Base-by-base conservation (phyloP, 2,329 filamentous ascomycete species). In the Lomentospora prolificans region DNA sequence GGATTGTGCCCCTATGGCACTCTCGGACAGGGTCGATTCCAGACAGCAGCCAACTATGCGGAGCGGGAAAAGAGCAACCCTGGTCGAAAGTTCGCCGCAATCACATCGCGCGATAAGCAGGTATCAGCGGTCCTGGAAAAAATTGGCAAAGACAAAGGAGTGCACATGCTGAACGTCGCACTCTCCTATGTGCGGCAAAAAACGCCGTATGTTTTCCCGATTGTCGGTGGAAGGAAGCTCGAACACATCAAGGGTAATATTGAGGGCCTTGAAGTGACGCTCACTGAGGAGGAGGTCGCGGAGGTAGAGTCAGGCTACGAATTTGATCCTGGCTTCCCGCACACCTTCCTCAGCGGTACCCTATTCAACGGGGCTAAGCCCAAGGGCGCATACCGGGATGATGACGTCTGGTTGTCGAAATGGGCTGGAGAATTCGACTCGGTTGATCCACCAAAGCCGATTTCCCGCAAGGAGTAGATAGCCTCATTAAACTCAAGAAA, bases 381-480 rank as follows among this genome's bases (percentile, higher is more conserved):
- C 12, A 22, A 19, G 17, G 44, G 44, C 7, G 44, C 44, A 10
- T 48, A 48, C 22, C 17, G 17, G 8, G 17, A n/a, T 2, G 44
- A 22, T n/a, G 44, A 27, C 24, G 44, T 27, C 2, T 48, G 22
- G 44, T 25, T 48, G 44, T 22, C 44, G 44, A 48, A 27, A 19
- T 22, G 22, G 17, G 19, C 22, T 83, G 61, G 89, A 86, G 54
- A 85, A 85, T 63, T 90, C 94, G 66, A 95, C 90, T 64, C 89
- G 79, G 64, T 94, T 84, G 73, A 97, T 85, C 66, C 86, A 86
- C 70, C 89, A 79, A 67, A 96, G 85, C 96, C 81, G 65, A 96
- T 80, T 22, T 89, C 7, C 10, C 44, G 30, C n/a, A 50, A 24
- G n/a, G 33, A 14, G 17, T 36, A 3, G 25, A 41, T 57, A 44